A percentile compares a stretch with the other conserved stretches of the same genome.
phyloP scores from a whole-genome alignment of 768 basidiomycete species.

The Lentinula edodes region DNA sequence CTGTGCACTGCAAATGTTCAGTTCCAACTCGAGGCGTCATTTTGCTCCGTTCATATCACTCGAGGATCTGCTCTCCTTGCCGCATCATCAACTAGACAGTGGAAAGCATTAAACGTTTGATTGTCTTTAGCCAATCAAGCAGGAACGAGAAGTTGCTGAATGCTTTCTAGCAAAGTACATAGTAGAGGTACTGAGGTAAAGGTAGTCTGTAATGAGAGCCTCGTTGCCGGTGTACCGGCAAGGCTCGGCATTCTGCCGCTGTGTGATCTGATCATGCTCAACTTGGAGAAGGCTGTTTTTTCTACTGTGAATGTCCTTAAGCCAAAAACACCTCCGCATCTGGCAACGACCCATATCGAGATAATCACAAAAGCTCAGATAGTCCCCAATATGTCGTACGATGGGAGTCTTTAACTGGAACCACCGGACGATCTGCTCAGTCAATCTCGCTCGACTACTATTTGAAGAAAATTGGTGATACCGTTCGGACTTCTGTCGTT shows the following conservation, averaged over 20 bases:
- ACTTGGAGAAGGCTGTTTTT: conserved; percentile 48
- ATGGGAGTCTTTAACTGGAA: conserved; percentile 20
- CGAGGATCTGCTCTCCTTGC: too few species aligned
- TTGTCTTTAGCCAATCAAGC: too few species aligned
- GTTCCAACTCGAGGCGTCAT: too few species aligned
- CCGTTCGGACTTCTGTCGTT: conserved; percentile 61
- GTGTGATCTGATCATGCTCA: conserved; percentile 41
- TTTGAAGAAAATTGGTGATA: conserved; percentile 40
- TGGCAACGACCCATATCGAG: conserved; percentile 32
- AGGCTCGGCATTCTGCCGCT: neutral
- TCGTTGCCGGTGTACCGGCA: too few species aligned
- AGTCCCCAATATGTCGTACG: conserved; percentile 43
- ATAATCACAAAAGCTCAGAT: conserved; percentile 63
- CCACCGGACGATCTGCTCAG: conserved; percentile 58
- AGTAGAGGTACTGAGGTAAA: too few species aligned
- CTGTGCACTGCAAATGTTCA: too few species aligned
- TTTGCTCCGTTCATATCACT: too few species aligned
- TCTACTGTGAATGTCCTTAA: conserved; percentile 58
- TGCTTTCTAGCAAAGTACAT: too few species aligned
- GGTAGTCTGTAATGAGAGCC: too few species aligned
- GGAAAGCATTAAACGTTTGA: too few species aligned
- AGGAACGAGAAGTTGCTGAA: too few species aligned
- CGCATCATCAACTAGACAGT: too few species aligned
- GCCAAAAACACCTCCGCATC: conserved; percentile 29
- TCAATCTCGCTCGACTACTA: conserved; percentile 73